These are phyloP conservation scores for Lichtheimia ornata DNA, from an alignment of 371 early-diverging fungal genomes.

Conservation along the genomic window DNA sequence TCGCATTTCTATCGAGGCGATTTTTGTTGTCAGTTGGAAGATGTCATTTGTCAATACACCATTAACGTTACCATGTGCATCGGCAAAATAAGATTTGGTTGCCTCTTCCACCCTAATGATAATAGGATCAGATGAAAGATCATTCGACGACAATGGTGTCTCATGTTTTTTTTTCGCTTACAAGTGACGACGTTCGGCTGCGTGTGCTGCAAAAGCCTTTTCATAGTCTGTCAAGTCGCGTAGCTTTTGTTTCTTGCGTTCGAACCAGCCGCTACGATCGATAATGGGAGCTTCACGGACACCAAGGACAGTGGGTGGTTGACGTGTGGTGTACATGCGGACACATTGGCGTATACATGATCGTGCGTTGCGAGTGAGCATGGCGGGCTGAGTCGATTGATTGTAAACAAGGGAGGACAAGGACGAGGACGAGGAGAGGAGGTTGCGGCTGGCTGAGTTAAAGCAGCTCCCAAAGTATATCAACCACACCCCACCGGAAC, in stretches of 20 bases:
- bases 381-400: too few relatives aligned
- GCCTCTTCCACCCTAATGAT: slow-evolving; percentile 54
- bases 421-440: too few relatives aligned
- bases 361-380: background rate
- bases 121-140: background rate
- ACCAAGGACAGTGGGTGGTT: slow-evolving; percentile 38
- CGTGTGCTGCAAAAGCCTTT: slow-evolving; percentile 54
- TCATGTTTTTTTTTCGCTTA: slow-evolving; percentile 24
- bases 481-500: too few relatives aligned
- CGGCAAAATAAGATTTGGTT: slow-evolving; percentile 68
- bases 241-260: slow-evolving; percentile 43
- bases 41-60: background rate
- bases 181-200: slow-evolving; percentile 58
- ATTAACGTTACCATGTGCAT: slow-evolving; percentile 60
- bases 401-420: background rate
- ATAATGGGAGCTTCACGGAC: slow-evolving; percentile 41
- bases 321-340: slow-evolving; percentile 23
- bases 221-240: slow-evolving; percentile 51
- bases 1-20: slow-evolving; percentile 49
- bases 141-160: background rate
- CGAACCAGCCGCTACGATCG: slow-evolving; percentile 35
- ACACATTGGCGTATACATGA: background rate
- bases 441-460: too few relatives aligned
- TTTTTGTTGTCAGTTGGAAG: background rate
- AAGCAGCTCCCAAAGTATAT: too few relatives aligned